These are phyloP conservation scores for Morella rubra DNA, from an alignment of 306 rosid species.

Conservation along the genomic window DNA sequence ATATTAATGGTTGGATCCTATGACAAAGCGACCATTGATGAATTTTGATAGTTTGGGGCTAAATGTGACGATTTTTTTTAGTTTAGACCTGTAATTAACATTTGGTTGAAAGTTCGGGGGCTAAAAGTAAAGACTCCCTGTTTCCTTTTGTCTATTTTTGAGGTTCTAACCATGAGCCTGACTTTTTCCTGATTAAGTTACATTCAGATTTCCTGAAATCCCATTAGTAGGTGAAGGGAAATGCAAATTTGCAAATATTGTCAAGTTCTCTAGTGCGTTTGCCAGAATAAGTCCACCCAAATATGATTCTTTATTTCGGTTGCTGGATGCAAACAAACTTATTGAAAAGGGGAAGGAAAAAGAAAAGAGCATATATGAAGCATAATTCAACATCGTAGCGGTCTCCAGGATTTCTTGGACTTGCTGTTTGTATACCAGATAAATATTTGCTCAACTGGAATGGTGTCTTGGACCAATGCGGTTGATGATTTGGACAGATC, in stretches of 20 bases:
- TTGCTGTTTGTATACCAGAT: neutral
- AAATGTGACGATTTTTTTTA: too few species aligned
- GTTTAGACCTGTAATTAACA: too few species aligned
- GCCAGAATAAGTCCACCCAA: neutral
- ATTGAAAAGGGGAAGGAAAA: neutral
- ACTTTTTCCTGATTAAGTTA: neutral
- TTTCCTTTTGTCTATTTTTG: slow-evolving; percentile 1
- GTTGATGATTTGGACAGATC: neutral
- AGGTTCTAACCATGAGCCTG: neutral
- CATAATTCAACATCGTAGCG: neutral
- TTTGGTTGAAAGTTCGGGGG: too few species aligned
- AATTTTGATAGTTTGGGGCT: too few species aligned
- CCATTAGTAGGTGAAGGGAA: neutral
- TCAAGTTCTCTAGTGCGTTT: neutral
- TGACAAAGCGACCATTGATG: too few species aligned
- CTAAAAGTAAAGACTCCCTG: neutral
- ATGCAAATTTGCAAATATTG: neutral
- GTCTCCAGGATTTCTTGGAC: neutral
- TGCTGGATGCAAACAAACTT: neutral
- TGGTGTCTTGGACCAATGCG: neutral
- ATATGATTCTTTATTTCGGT: neutral
- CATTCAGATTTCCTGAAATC: neutral
- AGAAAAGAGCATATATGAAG: neutral
- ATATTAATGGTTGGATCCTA: too few species aligned
- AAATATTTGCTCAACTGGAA: neutral